Evolutionary conservation across 768 basidiomycete genomes (phyloP).

Genomic region (Lactarius sanguifluus): DNA sequence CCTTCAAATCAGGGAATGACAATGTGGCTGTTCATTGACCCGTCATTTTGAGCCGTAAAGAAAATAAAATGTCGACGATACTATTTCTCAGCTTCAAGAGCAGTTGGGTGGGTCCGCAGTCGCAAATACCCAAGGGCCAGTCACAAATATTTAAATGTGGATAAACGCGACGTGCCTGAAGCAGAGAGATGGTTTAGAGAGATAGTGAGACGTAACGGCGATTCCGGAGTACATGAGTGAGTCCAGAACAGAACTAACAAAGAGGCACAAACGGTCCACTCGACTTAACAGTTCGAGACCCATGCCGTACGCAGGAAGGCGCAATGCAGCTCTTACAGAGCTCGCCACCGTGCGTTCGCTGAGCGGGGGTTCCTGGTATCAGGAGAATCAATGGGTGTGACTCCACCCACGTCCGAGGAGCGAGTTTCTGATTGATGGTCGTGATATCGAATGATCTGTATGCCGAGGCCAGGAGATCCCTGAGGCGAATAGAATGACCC

Average conservation of each 20-base stretch:
- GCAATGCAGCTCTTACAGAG: slow-evolving; percentile 12
- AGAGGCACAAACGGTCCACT: slow-evolving; percentile 26
- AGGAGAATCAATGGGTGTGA: slow-evolving; percentile 10
- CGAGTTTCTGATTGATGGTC: slow-evolving; percentile 18
- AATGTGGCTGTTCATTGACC: slow-evolving; percentile 3
- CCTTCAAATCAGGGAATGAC: slow-evolving; percentile 6
- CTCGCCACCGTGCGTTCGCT: slow-evolving; percentile 20
- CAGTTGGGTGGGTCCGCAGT: slow-evolving; percentile 14
- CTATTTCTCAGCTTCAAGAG: slow-evolving; percentile 9
- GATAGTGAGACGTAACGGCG: slow-evolving; percentile 28
- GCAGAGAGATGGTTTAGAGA: slow-evolving; percentile 23
- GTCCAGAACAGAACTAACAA: slow-evolving; percentile 28
- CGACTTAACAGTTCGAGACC: slow-evolving; percentile 24
- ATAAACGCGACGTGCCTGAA: slow-evolving; percentile 21
- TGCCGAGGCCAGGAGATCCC: slow-evolving; percentile 17
- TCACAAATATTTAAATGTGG: slow-evolving; percentile 26
- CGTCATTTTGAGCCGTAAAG: slow-evolving; percentile 11
- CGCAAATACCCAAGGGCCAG: slow-evolving; percentile 22
- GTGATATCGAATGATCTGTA: slow-evolving; percentile 30
- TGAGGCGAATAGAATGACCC: slow-evolving; percentile 21
- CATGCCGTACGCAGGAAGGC: slow-evolving; percentile 13
- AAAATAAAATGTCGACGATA: background rate
- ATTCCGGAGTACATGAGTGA: slow-evolving; percentile 27
- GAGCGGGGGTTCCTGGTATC: slow-evolving; percentile 17
- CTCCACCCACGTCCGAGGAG: slow-evolving; percentile 7